Conservation (phyloP, 768 basidiomycete genomes). For the Leccinum subgranulosum region DNA sequence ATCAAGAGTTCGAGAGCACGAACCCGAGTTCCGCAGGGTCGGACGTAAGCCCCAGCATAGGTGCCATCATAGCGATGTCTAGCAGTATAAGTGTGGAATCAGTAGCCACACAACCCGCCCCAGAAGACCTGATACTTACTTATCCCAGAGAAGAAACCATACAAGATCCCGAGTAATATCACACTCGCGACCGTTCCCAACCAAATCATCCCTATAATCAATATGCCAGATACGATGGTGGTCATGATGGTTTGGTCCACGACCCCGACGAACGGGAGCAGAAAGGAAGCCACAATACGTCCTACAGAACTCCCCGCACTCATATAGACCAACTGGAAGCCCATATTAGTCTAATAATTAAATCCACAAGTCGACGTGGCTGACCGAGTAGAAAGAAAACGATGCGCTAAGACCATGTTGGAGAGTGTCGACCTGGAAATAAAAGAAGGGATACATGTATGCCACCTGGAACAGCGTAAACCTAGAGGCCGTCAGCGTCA, state of each 20-base stretch:
- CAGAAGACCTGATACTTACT: constrained; percentile 24
- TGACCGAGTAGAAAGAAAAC: constrained; percentile 49
- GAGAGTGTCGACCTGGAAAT: constrained; percentile 54
- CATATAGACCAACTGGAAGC: constrained; percentile 28
- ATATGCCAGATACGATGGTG: constrained; percentile 29
- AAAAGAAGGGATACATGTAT: constrained; percentile 52
- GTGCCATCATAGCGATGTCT: constrained; percentile 41
- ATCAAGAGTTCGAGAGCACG: constrained; percentile 1
- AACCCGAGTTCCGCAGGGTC: constrained; percentile 51
- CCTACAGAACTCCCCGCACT: constrained; percentile 51
- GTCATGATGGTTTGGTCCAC: constrained; percentile 41
- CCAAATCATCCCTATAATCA: constrained; percentile 43
- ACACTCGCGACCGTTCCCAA: constrained; percentile 36
- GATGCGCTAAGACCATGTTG: constrained; percentile 42
- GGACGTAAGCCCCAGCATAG: constrained; percentile 44
- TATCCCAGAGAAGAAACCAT: constrained; percentile 47
- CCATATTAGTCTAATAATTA: neutral
- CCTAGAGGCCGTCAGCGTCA: constrained; percentile 3
- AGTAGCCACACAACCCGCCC: no score
- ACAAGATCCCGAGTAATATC: constrained; percentile 41
- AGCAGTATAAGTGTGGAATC: no score
- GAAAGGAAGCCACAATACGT: constrained; percentile 41
- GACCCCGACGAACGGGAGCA: constrained; percentile 40
- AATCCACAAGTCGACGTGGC: neutral
- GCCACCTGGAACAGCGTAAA: constrained; percentile 34